Evolutionary conservation across 2,329 filamentous ascomycete species (phyloP).

Genomic region (Pseudogymnoascus sp.): DNA sequence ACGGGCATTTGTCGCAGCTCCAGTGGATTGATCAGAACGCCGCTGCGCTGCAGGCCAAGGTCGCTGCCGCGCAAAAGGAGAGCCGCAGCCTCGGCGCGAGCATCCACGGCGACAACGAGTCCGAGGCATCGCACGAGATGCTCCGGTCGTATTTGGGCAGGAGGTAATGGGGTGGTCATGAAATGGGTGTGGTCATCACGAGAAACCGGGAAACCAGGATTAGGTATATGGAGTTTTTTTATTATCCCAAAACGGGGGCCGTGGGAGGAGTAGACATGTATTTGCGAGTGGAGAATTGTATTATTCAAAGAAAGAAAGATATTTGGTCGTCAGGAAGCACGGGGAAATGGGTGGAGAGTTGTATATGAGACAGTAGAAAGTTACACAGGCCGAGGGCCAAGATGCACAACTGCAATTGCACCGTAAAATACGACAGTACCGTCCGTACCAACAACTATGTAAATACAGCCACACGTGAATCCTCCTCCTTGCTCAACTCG

Average conservation of each 20-base stretch:
- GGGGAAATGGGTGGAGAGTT: background rate
- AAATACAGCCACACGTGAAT: conserved; percentile 1
- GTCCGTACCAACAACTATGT: background rate
- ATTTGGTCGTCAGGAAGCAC: background rate
- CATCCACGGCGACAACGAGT: conserved; percentile 50
- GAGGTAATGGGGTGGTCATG: conserved; percentile 37
- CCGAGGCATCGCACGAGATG: conserved; percentile 74
- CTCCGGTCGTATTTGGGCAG: conserved; percentile 80
- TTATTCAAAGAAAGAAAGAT: background rate
- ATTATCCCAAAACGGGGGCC: background rate
- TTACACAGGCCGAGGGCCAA: background rate
- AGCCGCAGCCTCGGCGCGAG: conserved; percentile 50
- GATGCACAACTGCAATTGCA: conserved; percentile 1
- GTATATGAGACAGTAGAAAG: conserved; percentile 1
- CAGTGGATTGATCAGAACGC: conserved; percentile 90
- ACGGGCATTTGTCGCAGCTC: conserved; percentile 82
- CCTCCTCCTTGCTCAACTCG: background rate
- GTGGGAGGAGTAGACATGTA: background rate
- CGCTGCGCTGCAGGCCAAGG: conserved; percentile 71
- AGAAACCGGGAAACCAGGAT: background rate
- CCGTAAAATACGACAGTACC: background rate
- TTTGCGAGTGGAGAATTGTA: conserved; percentile 2
- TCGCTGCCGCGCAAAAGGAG: conserved; percentile 72
- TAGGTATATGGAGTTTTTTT: conserved; percentile 4
- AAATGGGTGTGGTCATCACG: background rate